phyloP scores from a whole-genome alignment of 495 filamentous ascomycete genomes.

The Parathielavia hyrcaniae region DNA sequence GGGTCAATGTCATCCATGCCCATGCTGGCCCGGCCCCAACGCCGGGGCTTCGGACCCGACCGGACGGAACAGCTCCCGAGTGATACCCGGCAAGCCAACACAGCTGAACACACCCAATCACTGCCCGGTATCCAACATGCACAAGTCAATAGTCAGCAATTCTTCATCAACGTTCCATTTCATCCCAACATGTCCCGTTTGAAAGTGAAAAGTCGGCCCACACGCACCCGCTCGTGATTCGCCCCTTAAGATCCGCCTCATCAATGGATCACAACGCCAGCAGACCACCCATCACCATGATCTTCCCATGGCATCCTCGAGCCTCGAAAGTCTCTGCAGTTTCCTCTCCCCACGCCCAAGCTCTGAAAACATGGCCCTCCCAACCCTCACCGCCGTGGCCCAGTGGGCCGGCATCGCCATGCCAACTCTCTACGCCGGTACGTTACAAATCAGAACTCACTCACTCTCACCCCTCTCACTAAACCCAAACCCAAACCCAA shows the following conservation, averaged over 20 bases:
- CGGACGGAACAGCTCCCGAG: background rate
- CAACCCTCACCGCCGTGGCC: background rate
- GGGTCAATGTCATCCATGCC: too few relatives aligned
- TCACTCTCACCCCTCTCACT: background rate
- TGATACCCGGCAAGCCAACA: background rate
- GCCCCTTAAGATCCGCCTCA: background rate
- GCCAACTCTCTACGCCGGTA: slow-evolving; percentile 16
- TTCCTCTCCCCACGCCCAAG: background rate
- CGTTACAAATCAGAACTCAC: too few relatives aligned
- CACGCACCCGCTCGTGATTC: background rate
- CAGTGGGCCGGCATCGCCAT: slow-evolving; percentile 12
- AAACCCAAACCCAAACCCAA: background rate
- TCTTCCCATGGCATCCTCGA: too few relatives aligned
- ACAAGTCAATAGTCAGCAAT: background rate
- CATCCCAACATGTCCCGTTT: background rate
- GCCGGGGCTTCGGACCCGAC: background rate
- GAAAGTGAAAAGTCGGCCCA: background rate
- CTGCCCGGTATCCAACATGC: background rate
- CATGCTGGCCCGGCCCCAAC: background rate
- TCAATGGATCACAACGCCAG: too few relatives aligned
- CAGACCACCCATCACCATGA: background rate
- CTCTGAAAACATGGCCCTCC: background rate
- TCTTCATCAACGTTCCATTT: background rate
- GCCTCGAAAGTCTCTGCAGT: too few relatives aligned
- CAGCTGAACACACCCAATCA: background rate